These are phyloP conservation scores for Aristolochia fimbriata DNA, from an alignment of 164 flowering plant species.

Conservation along the genomic window DNA sequence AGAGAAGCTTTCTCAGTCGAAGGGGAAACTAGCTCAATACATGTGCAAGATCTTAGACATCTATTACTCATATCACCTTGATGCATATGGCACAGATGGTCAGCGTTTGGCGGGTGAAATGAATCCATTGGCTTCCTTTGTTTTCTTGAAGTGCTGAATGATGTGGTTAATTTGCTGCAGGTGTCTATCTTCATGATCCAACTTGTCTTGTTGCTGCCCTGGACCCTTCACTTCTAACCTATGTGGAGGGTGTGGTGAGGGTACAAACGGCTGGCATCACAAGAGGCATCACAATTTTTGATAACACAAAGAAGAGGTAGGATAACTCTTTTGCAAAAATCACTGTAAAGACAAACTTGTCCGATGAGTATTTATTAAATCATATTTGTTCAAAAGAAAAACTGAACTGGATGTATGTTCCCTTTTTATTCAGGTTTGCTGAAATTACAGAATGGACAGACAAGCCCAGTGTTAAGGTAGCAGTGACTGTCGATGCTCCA, in stretches of 20 bases:
- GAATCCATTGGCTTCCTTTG: neutral
- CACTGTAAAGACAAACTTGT: too few species aligned
- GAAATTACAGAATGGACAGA: slow-evolving; percentile 69
- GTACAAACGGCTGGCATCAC: slow-evolving; percentile 89
- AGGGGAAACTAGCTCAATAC: slow-evolving; percentile 70
- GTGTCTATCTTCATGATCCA: slow-evolving; percentile 98
- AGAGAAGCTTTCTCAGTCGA: slow-evolving; percentile 45
- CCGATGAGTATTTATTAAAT: too few species aligned
- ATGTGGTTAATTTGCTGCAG: slow-evolving; percentile 26
- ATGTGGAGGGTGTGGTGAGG: slow-evolving; percentile 73
- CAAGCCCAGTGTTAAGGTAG: slow-evolving; percentile 81
- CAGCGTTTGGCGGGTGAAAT: slow-evolving; percentile 6
- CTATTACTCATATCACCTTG: slow-evolving; percentile 67
- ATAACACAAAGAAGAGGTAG: slow-evolving; percentile 73
- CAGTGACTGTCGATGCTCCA: slow-evolving; percentile 84
- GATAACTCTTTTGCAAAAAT: too few species aligned
- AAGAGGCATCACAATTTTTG: slow-evolving; percentile 71
- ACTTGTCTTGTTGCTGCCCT: slow-evolving; percentile 75
- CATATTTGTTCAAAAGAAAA: neutral
- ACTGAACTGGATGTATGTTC: neutral
- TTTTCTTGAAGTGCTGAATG: slow-evolving; percentile 4
- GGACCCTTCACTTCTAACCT: slow-evolving; percentile 68
- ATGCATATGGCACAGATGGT: slow-evolving; percentile 66
- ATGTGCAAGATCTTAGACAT: slow-evolving; percentile 61
- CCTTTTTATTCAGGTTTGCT: slow-evolving; percentile 36